Conservation (phyloP, 2,329 filamentous ascomycete species). For the Phyllosticta ampelicida region DNA sequence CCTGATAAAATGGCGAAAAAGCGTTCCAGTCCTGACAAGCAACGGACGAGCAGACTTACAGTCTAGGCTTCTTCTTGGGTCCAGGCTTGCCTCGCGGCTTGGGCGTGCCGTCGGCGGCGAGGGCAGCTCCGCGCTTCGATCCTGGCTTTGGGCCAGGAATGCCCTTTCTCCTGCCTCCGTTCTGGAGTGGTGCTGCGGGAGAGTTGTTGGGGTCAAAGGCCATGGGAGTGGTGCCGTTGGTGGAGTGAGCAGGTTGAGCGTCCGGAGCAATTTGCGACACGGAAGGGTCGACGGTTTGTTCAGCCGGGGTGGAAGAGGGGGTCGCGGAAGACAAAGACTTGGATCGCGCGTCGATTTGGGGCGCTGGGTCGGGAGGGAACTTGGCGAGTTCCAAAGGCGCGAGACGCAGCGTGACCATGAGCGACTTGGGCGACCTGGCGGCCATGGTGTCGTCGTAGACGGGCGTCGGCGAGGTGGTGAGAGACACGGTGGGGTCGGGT, state of each 20-base stretch:
- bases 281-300: slow-evolving; percentile 6
- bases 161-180: slow-evolving; percentile 62
- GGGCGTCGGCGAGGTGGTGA: slow-evolving; percentile 15
- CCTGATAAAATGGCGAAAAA: not conserved
- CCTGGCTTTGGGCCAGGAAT: slow-evolving; percentile 57
- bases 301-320: slow-evolving; percentile 26
- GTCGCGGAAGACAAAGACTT: slow-evolving; percentile 31
- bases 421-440: slow-evolving; percentile 23
- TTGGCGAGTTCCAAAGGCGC: slow-evolving; percentile 20
- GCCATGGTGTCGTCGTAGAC: slow-evolving; percentile 21
- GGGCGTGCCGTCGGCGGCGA: slow-evolving; percentile 47
- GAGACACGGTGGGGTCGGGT: slow-evolving; percentile 12
- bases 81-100: slow-evolving; percentile 79
- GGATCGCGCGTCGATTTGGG: slow-evolving; percentile 18
- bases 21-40: not conserved
- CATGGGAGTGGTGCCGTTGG: slow-evolving; percentile 17
- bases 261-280: slow-evolving; percentile 21
- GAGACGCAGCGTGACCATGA: slow-evolving; percentile 24
- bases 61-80: slow-evolving; percentile 88
- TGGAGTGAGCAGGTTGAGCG: slow-evolving; percentile 28
- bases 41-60: slow-evolving; percentile 56
- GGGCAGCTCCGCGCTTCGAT: slow-evolving; percentile 45
- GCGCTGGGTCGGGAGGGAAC: slow-evolving; percentile 14
- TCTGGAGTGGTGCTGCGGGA: slow-evolving; percentile 30
- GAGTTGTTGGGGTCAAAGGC: slow-evolving; percentile 23